Conservation (phyloP, 169 alveolate genomes). For the Eimeria sp. region DNA sequence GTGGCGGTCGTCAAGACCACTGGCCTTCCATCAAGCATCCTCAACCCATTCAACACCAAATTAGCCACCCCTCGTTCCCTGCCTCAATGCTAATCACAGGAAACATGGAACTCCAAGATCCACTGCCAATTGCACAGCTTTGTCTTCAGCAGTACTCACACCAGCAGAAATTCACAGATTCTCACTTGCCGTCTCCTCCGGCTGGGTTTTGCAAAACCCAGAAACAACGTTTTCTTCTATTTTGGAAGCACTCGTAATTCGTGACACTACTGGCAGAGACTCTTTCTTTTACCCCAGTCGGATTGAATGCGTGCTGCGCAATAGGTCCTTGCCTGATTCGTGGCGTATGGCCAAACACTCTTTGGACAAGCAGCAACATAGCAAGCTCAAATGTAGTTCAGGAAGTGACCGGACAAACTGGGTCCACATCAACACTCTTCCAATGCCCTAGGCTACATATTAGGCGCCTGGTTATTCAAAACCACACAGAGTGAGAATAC, state of each 20-base stretch:
- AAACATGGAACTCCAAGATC: not conserved
- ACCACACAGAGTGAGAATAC: no score
- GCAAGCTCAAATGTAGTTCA: not conserved
- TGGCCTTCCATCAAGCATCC: not conserved
- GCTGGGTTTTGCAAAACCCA: not conserved
- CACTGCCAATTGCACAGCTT: not conserved
- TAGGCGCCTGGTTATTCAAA: not conserved
- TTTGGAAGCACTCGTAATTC: not conserved
- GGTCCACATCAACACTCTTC: not conserved
- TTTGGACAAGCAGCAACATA: not conserved
- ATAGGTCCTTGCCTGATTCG: not conserved
- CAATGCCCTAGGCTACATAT: not conserved
- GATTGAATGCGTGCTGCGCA: not conserved
- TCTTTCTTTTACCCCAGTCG: not conserved
- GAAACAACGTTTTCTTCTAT: not conserved
- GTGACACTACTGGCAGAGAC: not conserved
- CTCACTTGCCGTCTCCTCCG: not conserved
- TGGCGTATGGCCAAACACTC: not conserved
- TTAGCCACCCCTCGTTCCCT: not conserved
- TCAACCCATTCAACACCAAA: not conserved
- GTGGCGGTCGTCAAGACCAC: not conserved
- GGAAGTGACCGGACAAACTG: not conserved
- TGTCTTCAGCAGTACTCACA: not conserved
- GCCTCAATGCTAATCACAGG: not conserved
- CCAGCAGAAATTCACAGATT: not conserved